Evolutionary conservation across 1,139 yeast genomes (phyloP).

Genomic region (Yamadazyma sp.): DNA sequence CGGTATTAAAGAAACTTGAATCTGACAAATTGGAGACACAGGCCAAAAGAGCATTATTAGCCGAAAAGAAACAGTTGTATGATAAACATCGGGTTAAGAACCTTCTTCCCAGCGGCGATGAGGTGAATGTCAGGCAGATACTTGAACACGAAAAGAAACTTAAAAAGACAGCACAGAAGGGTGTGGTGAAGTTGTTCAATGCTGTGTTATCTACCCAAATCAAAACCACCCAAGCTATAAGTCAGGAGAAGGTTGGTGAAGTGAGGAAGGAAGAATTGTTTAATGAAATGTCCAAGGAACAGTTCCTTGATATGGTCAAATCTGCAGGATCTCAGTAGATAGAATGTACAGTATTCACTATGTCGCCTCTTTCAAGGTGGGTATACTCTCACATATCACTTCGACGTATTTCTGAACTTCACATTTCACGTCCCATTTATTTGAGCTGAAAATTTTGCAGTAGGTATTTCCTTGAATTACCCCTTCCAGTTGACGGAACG

Average conservation of each 20-base stretch:
- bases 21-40: conserved; percentile 79
- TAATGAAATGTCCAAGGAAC: conserved; percentile 84
- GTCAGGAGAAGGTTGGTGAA: conserved; percentile 38
- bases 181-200: conserved; percentile 89
- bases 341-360: not conserved
- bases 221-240: conserved; percentile 46
- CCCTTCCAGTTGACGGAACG: too few species aligned
- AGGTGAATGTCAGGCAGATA: conserved; percentile 48
- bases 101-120: conserved; percentile 62
- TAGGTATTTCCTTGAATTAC: too few species aligned
- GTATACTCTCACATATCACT: too few species aligned
- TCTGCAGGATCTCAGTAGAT: conserved; percentile 55
- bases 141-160: conserved; percentile 71
- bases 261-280: conserved; percentile 59
- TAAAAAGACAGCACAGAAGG: conserved; percentile 87
- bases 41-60: conserved; percentile 68
- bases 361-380: too few species aligned
- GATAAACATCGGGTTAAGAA: conserved; percentile 70
- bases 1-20: conserved; percentile 69
- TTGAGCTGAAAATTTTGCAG: too few species aligned
- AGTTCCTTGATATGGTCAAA: conserved; percentile 83
- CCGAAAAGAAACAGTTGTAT: conserved; percentile 68
- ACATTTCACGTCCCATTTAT: too few species aligned
- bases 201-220: conserved; percentile 86
- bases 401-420: too few species aligned